These are phyloP conservation scores for Arthrobotrys conoides DNA, from an alignment of 2,329 filamentous ascomycete species.

Conservation along the genomic window DNA sequence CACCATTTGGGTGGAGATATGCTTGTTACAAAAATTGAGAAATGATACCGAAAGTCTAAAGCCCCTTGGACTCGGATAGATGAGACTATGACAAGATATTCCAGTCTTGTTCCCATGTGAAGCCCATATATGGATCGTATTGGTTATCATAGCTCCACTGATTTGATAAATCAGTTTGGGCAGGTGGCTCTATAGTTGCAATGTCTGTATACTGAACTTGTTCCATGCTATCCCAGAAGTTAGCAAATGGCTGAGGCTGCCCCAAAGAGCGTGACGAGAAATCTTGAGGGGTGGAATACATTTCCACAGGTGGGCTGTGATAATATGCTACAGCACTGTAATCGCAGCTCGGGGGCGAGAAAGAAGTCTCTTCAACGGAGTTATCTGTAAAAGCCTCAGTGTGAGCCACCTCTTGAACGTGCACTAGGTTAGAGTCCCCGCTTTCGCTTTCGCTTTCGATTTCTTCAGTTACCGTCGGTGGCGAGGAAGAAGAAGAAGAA, in stretches of 20 bases:
- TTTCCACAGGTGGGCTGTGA: conserved; percentile 5
- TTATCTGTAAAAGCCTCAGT: neutral
- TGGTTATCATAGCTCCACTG: neutral
- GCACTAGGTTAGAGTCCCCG: neutral
- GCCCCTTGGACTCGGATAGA: no score
- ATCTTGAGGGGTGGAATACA: conserved; percentile 23
- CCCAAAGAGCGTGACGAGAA: conserved; percentile 12
- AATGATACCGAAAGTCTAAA: neutral
- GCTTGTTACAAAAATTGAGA: neutral
- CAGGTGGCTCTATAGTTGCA: neutral
- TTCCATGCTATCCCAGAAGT: conserved; percentile 14
- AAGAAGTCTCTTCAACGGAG: neutral
- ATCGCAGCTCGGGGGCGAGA: neutral
- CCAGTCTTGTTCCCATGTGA: conserved; percentile 5
- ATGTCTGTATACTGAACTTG: neutral
- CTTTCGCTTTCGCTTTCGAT: neutral
- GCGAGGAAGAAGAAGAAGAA: neutral
- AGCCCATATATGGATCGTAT: conserved; percentile 20
- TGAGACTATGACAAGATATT: neutral
- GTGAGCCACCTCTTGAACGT: no score
- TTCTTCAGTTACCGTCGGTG: neutral
- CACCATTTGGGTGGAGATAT: neutral
- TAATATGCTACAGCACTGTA: neutral
- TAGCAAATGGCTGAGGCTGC: conserved; percentile 9
- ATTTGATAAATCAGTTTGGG: neutral